Conservation (phyloP, 106 monocot species). For the Dendrobium nobile region DNA sequence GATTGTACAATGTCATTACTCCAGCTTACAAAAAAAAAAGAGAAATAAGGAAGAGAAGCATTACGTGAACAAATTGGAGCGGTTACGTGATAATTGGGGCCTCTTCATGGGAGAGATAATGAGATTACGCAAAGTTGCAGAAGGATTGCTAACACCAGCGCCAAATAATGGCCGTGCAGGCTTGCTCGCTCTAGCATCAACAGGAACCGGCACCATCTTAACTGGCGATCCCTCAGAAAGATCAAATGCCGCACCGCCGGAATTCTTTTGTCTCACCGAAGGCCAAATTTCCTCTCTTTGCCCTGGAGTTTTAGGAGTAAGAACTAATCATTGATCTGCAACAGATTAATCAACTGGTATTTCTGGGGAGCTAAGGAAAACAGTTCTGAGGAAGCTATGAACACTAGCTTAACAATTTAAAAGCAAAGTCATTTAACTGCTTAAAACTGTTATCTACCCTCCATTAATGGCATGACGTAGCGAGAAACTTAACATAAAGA, state of each 20-base stretch:
- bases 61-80: constrained; percentile 57
- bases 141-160: constrained; percentile 49
- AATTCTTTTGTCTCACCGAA: constrained; percentile 40
- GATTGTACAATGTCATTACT: background rate
- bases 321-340: constrained; percentile 63
- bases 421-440: background rate
- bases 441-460: background rate
- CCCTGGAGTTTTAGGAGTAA: constrained; percentile 96
- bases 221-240: constrained; percentile 66
- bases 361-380: constrained; percentile 26
- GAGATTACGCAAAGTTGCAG: constrained; percentile 56
- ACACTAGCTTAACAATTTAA: background rate
- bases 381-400: too few relatives aligned
- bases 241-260: constrained; percentile 29
- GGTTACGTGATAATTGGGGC: constrained; percentile 44
- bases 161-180: constrained; percentile 37
- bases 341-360: constrained; percentile 52
- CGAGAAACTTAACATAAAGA: background rate
- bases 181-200: constrained; percentile 37
- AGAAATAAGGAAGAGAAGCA: constrained; percentile 5
- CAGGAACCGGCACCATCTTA: constrained; percentile 16
- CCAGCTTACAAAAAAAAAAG: background rate
- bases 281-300: constrained; percentile 69
- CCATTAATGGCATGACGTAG: background rate
- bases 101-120: constrained; percentile 58